Base-by-base conservation (phyloP, 2,329 filamentous ascomycete species). In the Alternaria rosae region DNA sequence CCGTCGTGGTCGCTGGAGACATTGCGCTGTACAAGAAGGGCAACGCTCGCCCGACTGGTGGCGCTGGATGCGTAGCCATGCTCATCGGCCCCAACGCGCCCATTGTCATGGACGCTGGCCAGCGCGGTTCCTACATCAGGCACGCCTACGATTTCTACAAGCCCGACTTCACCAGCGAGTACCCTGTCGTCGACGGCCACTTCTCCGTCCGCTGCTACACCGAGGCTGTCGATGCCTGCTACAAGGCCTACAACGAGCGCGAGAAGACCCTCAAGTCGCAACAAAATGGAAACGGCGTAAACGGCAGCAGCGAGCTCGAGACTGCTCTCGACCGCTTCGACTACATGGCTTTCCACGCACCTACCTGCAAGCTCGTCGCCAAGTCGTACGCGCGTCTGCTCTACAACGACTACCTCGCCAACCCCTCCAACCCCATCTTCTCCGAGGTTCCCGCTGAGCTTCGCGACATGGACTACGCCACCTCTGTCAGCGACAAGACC, bases 81-180 rank as follows among this genome's bases (percentile, higher is more conserved):
- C 82, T 85, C 48, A 77, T 85, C 64, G 83, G 83, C 41, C 83
- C 84, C 41, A 75, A 85, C 63, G 84, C 84, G 43, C 84, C 83
- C 28, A 67, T 85, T 59, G 82, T 79, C 21, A 80, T 85, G 64
- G 84, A 85, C 72, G 78, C 83, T 43, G 83, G 83, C 61, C 80
- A 81, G 61, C 81, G 84, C 55, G 84, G 83, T 64, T 81, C 79
- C 70, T 85, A 84, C 76, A 80, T 85, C 71, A 82, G 76, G 65
- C 83, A 85, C 73, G 81, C 79, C 30, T 85, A 85, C 77, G 84
- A 85, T 70, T 85, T 85, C 76, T 85, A 85, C 81, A 85, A 85
- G 82, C 81, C 84, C 57, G 83, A 85, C 67, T 68, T 85, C 61
- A 84, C 83, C 62, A 83, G 82, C 80, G 84, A 85, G 70, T 85